These are phyloP conservation scores for Eimeria nieschulzi DNA, from an alignment of 169 alveolate genomes.

Conservation along the genomic window DNA sequence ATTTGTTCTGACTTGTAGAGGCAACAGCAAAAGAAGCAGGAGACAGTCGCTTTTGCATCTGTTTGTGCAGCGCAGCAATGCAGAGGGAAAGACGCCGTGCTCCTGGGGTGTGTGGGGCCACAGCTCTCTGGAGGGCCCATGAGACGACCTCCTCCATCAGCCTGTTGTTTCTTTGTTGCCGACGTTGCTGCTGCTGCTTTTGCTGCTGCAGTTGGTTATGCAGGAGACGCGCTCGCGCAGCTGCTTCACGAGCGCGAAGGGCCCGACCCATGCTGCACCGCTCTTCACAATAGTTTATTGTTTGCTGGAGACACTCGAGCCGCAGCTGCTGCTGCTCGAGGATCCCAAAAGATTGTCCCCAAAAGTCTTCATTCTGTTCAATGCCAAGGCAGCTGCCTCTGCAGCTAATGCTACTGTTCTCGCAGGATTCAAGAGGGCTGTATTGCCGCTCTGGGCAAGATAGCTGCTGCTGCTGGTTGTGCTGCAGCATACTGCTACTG, in stretches of 20 bases:
- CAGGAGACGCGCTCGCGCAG: conserved; percentile 48
- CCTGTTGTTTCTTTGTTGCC: conserved; percentile 21
- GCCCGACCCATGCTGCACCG: conserved; percentile 50
- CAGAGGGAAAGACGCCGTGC: conserved; percentile 34
- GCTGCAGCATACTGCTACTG: too few species aligned
- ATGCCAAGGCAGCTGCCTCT: too few species aligned
- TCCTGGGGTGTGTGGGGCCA: conserved; percentile 9
- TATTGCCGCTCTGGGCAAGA: too few species aligned
- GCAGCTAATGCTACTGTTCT: too few species aligned
- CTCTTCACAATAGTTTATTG: conserved; percentile 52
- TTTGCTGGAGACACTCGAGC: conserved; percentile 39
- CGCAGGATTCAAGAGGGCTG: too few species aligned
- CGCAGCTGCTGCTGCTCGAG: conserved; percentile 39
- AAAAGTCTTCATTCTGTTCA: too few species aligned
- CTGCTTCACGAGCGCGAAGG: conserved; percentile 60
- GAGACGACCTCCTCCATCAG: conserved; percentile 50
- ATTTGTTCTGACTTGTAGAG: conserved; percentile 31
- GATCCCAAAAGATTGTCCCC: neutral
- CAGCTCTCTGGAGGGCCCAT: conserved; percentile 1
- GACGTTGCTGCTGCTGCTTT: neutral
- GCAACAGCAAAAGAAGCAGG: conserved; percentile 43
- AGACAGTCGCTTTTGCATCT: conserved; percentile 38
- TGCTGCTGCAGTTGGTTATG: conserved; percentile 42
- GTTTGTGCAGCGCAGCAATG: conserved; percentile 39
- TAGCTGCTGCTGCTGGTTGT: too few species aligned